Evolutionary conservation across 2,329 filamentous ascomycete genomes (phyloP), one percentile per base, ranked within the genome.

Genomic region (Sporothrix variecibatus): DNA sequence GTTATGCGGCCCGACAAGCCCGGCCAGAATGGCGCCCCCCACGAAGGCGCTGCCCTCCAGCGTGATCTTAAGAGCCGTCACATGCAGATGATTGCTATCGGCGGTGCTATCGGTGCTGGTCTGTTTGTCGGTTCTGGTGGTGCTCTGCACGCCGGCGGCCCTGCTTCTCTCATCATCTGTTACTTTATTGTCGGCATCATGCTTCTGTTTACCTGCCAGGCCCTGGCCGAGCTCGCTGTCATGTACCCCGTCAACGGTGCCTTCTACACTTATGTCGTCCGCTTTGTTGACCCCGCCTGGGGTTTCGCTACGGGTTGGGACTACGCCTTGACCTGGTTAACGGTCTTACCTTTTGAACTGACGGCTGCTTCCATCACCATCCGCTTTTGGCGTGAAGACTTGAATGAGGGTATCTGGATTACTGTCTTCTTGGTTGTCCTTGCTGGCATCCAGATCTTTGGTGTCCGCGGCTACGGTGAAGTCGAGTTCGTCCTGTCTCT

Each of bases 41-140:
- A 56, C 1, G 64, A 15, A 3, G 28, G 20, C 40, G 75, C 76
- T 74, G 76, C 77, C n/a, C 80, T 84, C 71, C 78, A 81, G 71
- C 81, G 82, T 43, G 80, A 82, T 67, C 77, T 85, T 28, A 80
- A 79, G 75, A 77, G 79, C 73, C 81, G 84, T 23, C 84, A 85
- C 76, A 83, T 85, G 82, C 84, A 85, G 75, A 85, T 85, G 84
- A 85, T 85, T 77, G 84, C 84, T 75, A 83, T 85, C 68, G 83
- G 83, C 72, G 84, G 84, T 78, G 82, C 84, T 17, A 85, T 85
- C 67, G 84, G 84, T 74, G 84, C 84, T 76, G 92, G 92, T 84
- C 85, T 94, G 11, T 94, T 94, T 80, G 90, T 94, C 74, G 88
- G 90, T 67, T 91, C 90, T 2, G 91, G 90, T 68, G 81, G 80